Percentiles rank a stretch among this genome's conserved stretches.
phyloP scores from a whole-genome alignment of 768 basidiomycete species.

The Imleria badia region DNA sequence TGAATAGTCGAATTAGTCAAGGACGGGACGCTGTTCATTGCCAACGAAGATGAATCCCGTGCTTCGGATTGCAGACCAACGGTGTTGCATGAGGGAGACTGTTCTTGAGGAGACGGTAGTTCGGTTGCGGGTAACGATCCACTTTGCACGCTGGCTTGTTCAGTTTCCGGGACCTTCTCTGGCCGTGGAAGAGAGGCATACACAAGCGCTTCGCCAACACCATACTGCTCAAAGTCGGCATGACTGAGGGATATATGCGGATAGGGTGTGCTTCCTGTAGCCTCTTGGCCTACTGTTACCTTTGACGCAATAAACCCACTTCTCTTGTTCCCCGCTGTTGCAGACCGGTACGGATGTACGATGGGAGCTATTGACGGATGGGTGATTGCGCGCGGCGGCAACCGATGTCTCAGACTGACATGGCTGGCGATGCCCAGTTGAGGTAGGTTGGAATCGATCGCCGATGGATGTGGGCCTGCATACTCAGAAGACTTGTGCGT shows the following conservation, averaged over 20 bases:
- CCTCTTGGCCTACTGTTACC: not conserved
- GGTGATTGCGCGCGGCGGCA: slow-evolving; percentile 33
- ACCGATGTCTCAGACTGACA: slow-evolving; percentile 36
- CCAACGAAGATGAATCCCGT: slow-evolving; percentile 2
- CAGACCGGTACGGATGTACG: slow-evolving; percentile 30
- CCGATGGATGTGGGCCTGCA: slow-evolving; percentile 42
- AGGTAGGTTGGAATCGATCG: slow-evolving; percentile 22
- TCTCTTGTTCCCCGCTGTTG: not conserved
- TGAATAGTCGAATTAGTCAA: slow-evolving; percentile 40
- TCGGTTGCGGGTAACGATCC: not conserved
- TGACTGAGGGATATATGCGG: slow-evolving; percentile 29
- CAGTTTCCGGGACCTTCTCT: not conserved
- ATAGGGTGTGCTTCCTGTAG: not conserved
- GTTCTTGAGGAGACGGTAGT: not conserved
- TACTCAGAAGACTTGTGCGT: slow-evolving; percentile 34
- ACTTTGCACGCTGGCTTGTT: not conserved
- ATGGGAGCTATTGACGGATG: slow-evolving; percentile 24
- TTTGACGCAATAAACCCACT: not conserved
- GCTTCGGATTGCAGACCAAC: slow-evolving; percentile 40
- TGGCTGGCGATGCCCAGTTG: slow-evolving; percentile 20
- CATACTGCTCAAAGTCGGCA: slow-evolving; percentile 46
- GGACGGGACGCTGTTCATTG: slow-evolving; percentile 11
- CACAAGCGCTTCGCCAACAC: slow-evolving; percentile 63
- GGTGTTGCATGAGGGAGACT: not conserved
- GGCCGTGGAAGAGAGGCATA: slow-evolving; percentile 35